A percentile compares a stretch with the other conserved stretches of the same genome.
Evolutionary conservation across 345 rosid genomes (phyloP).

Genomic region (Kandelia obovata): DNA sequence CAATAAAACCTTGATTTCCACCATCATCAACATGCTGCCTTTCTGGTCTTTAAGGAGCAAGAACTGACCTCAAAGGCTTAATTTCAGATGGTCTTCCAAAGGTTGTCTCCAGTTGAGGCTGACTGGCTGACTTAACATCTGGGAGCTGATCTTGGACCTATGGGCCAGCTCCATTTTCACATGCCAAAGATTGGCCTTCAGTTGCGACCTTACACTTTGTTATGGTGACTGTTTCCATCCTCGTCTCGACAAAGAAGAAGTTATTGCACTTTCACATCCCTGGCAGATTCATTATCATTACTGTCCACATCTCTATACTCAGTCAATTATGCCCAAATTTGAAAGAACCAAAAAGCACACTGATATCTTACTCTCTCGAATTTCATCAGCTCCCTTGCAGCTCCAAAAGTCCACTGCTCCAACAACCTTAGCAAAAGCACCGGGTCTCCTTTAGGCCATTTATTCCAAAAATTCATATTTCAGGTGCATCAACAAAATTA

Average conservation of each 20-base stretch:
- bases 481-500: not conserved
- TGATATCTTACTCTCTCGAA: constrained; percentile 57
- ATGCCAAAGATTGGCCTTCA: constrained; percentile 32
- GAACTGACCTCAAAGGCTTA: not conserved
- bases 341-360: not conserved
- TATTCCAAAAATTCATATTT: not conserved
- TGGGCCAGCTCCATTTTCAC: constrained; percentile 37
- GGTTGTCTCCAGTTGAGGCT: constrained; percentile 16
- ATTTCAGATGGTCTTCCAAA: constrained; percentile 28
- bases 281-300: too few relatives aligned
- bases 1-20: constrained; percentile 28
- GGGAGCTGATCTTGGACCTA: constrained; percentile 20
- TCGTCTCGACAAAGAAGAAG: constrained; percentile 44
- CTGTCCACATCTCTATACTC: too few relatives aligned
- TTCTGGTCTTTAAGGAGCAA: too few relatives aligned
- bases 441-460: not conserved
- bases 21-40: constrained; percentile 26
- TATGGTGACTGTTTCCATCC: constrained; percentile 34
- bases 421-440: constrained; percentile 44
- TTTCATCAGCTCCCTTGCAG: constrained; percentile 59
- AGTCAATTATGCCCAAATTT: too few relatives aligned
- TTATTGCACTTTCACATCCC: too few relatives aligned
- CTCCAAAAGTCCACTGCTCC: constrained; percentile 59
- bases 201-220: constrained; percentile 25
- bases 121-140: constrained; percentile 15